phyloP scores from a whole-genome alignment of 2,329 filamentous ascomycete species.

The Trichoderma endophyticum region DNA sequence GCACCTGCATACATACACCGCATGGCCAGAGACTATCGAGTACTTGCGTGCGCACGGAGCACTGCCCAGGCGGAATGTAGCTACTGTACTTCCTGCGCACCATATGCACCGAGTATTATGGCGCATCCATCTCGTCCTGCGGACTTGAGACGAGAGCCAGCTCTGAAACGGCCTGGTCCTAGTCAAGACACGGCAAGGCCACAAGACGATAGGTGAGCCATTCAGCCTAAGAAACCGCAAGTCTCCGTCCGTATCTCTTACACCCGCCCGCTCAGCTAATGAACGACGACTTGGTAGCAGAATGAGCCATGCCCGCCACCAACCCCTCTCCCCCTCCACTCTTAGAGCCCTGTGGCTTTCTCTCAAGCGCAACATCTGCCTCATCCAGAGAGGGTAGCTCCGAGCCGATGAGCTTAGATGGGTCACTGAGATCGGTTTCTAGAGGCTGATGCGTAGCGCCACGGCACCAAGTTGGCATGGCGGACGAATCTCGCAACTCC shows the following conservation, averaged over 20 bases:
- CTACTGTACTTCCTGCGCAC: background rate
- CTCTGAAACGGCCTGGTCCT: constrained; percentile 18
- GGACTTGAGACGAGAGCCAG: constrained; percentile 10
- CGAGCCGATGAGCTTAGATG: background rate
- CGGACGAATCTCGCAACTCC: constrained; percentile 1
- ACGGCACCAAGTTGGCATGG: background rate
- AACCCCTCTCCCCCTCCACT: constrained; percentile 14
- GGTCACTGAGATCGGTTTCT: background rate
- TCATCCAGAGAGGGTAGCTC: constrained; percentile 7
- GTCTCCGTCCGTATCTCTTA: constrained; percentile 17
- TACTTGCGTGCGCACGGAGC: background rate
- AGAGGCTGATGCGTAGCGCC: background rate
- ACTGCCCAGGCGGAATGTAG: background rate
- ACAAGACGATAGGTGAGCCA: constrained; percentile 15
- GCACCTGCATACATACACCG: constrained; percentile 1
- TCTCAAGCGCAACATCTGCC: background rate
- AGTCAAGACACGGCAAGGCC: constrained; percentile 18
- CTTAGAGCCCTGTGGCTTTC: constrained; percentile 9
- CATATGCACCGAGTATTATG: constrained; percentile 1
- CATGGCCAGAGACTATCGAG: background rate
- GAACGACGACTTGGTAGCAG: background rate
- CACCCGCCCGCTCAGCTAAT: constrained; percentile 19
- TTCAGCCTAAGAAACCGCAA: constrained; percentile 18
- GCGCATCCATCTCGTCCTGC: constrained; percentile 12
- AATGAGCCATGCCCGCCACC: constrained; percentile 18